Evolutionary conservation across 805 yeast genomes (phyloP).

Genomic region (Candida stauntonica): DNA sequence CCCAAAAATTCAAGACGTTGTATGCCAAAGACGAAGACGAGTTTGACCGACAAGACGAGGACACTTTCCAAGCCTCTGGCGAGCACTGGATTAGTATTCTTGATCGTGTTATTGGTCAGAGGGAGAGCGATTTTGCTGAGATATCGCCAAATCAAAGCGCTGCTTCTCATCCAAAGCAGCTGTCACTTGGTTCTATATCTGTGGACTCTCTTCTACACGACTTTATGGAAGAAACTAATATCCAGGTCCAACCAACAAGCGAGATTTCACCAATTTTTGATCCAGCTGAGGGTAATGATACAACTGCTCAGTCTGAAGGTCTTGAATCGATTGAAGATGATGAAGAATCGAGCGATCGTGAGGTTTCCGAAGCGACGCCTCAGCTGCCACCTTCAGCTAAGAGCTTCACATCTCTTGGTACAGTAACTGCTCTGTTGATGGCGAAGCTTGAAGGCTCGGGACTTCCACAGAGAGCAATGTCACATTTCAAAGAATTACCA

Average conservation of each 20-base stretch:
- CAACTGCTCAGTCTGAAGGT: neutral
- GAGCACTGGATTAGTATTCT: neutral
- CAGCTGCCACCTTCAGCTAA: too few relatives aligned
- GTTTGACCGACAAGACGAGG: neutral
- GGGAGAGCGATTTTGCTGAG: too few relatives aligned
- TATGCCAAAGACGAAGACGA: neutral
- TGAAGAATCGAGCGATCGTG: too few relatives aligned
- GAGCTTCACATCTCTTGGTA: conserved; percentile 11
- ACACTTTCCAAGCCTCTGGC: too few relatives aligned
- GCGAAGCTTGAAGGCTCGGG: conserved; percentile 2
- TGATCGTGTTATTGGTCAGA: neutral
- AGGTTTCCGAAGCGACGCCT: too few relatives aligned
- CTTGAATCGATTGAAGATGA: neutral
- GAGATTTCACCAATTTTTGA: neutral
- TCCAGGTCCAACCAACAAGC: neutral
- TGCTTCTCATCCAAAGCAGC: too few relatives aligned
- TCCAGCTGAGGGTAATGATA: neutral
- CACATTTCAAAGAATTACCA: conserved; percentile 6
- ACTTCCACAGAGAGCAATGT: neutral
- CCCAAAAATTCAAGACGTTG: neutral
- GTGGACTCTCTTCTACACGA: neutral
- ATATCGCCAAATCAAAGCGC: too few relatives aligned
- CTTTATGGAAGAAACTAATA: neutral
- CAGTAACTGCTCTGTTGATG: conserved; percentile 14
- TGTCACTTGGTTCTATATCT: too few relatives aligned